Percentiles rank a stretch among this genome's conserved stretches.
phyloP scores from a whole-genome alignment of 2,329 filamentous ascomycete species.

The Ophiostoma populinum region DNA sequence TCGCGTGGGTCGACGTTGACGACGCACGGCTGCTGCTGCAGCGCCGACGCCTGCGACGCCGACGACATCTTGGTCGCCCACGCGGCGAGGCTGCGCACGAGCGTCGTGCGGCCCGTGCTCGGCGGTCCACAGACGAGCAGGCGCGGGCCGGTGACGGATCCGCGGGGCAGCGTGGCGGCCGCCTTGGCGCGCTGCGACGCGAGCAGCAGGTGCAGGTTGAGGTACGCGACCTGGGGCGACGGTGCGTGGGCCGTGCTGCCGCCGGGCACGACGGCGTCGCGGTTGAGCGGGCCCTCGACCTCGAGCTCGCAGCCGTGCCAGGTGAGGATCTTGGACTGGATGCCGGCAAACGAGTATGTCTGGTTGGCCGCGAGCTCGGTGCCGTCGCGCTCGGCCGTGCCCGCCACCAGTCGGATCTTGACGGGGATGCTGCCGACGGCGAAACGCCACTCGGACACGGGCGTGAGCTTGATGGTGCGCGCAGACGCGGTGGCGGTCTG shows the following conservation, averaged over 20 bases:
- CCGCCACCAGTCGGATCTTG: slow-evolving; percentile 48
- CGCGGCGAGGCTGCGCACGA: slow-evolving; percentile 59
- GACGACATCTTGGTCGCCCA: slow-evolving; percentile 51
- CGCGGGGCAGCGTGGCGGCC: slow-evolving; percentile 20
- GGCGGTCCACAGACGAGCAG: slow-evolving; percentile 68
- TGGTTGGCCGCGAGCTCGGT: slow-evolving; percentile 75
- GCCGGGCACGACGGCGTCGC: slow-evolving; percentile 36
- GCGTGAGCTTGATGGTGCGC: slow-evolving; percentile 34
- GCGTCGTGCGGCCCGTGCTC: slow-evolving; percentile 66
- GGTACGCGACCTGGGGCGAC: slow-evolving; percentile 61
- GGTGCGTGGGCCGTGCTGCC: slow-evolving; percentile 18
- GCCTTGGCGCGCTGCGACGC: slow-evolving; percentile 52
- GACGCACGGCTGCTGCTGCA: slow-evolving; percentile 49
- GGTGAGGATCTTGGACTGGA: slow-evolving; percentile 77
- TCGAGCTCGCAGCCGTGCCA: slow-evolving; percentile 84
- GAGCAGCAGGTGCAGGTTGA: slow-evolving; percentile 79
- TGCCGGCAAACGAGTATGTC: slow-evolving; percentile 63
- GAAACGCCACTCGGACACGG: slow-evolving; percentile 65
- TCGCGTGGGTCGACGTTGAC: slow-evolving; percentile 76
- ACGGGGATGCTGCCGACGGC: slow-evolving; percentile 39
- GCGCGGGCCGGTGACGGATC: slow-evolving; percentile 46
- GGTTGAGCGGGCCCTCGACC: slow-evolving; percentile 45
- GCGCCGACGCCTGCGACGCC: slow-evolving; percentile 15
- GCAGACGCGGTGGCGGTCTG: slow-evolving; percentile 23
- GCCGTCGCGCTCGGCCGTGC: slow-evolving; percentile 85